Evolutionary conservation across 2,329 filamentous ascomycete genomes (phyloP), one percentile per base, ranked within the genome.

Genomic region (Penicillium sp.): DNA sequence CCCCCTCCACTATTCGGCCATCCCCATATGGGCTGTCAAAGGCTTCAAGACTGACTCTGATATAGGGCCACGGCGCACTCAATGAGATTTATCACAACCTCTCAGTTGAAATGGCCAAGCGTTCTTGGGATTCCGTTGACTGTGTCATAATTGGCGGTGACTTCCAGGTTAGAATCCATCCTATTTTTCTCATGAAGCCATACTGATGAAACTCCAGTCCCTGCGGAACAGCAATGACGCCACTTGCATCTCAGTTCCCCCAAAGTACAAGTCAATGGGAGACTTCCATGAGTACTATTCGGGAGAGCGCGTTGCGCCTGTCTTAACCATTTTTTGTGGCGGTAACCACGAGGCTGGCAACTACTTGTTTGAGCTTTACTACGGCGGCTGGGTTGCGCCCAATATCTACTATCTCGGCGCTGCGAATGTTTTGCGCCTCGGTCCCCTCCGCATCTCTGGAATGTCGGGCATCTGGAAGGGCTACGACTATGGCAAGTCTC

Each of bases 321-420:
- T 92, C 71, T 82, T 96, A 46, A 99, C 95, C 16, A 80, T 98
- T 45, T 98, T 98, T 76, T 87, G 96, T 50, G 93, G 88, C 44
- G 95, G 95, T 2, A 99, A 99, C 71, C 95, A 99, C 69, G 95
- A 99, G 78, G 93, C 95, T 0, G 90, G 90, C 68, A 92, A 90
- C 50, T 87, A 98, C 74, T 80, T 96, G 5, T 95, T 88, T 81
- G 95, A 99, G 76, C 84, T 99, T 0, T 96, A 91, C 78, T 96
- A 98, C 71, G 95, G 95, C 51, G 95, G 95, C 50, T 99, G 95
- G 95, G 95, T 91, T 6, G 93, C 93, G 8, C 92, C 91, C 9
- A 96, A 95, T 65, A 98, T 99, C 62, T 99, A 97, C 80, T 99
- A 97, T 76, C 83, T 98, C 73, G 95, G 95, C 49, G 91, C 92